Base-by-base conservation (phyloP, 148 eudicot species). In the Beta vulgaris region DNA sequence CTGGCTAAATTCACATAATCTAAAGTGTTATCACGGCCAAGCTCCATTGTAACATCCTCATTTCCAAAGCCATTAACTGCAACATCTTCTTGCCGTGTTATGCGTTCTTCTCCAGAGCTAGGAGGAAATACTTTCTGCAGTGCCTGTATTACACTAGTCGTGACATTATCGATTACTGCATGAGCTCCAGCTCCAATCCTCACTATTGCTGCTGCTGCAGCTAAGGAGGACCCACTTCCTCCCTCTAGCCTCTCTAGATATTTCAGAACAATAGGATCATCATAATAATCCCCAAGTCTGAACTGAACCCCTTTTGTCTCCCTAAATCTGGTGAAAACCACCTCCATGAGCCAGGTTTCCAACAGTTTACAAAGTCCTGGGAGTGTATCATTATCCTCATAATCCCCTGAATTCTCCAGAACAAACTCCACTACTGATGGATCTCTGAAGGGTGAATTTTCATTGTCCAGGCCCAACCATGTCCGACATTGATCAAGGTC, bases 261-360 rank as follows among this genome's bases (percentile, higher is more conserved):
- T 79, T 89, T 88, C 80, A 96, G 82, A 53, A 96, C 99, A 51
- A 76, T 81, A 44, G 99, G 98, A 78, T 96, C 99, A 83, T 96
- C 99, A 73, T 96, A 96, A 85, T 92, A 96, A 84, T 96, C 99
- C 48, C 96, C 90, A 65, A 96, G 94, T 85, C 81, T 91, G 73
- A 92, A 91, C 29, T 72, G 85, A 60, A 88, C 69, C 68, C 80
- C 90, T 63, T 84, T 82, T 16, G 91, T 91, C 85, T 96, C 99
- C 82, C 99, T 91, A 77, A 96, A 96, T 74, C 92, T 91, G 26
- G 94, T 86, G 76, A 96, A 93, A 68, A 96, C 98, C 73, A 92
- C 99, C 76, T 92, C 98, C 85, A 83, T 89, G 86, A 96, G 84
- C 99, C 99, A 96, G 73, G 99, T 88, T 84, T 96, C 99, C 82